phyloP scores from a whole-genome alignment of 2,329 filamentous ascomycete genomes.

The Penicillium corylophilum region DNA sequence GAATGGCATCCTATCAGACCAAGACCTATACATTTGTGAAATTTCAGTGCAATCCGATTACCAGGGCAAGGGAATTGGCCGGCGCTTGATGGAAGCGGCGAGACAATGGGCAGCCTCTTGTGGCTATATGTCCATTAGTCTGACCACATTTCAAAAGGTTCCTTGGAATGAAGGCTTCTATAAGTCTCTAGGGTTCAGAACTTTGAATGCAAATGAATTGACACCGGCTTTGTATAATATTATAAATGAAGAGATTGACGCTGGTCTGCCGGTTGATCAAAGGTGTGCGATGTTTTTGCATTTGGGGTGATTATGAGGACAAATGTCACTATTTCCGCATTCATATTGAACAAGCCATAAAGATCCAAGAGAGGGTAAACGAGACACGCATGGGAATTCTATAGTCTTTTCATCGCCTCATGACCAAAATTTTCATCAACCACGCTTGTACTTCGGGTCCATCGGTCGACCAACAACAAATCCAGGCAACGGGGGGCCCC shows the following conservation, averaged over 20 bases:
- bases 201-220: not conserved
- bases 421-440: not conserved
- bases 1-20: not conserved
- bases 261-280: not conserved
- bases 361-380: not conserved
- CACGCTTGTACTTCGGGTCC: not conserved
- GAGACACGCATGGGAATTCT: not conserved
- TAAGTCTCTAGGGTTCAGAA: not conserved
- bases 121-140: not conserved
- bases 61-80: not conserved
- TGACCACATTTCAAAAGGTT: not conserved
- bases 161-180: not conserved
- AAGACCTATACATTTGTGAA: not conserved
- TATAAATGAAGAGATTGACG: not conserved
- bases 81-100: not conserved
- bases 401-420: not conserved
- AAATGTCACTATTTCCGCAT: no score
- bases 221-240: not conserved
- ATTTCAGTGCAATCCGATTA: not conserved
- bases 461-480: not conserved
- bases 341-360: not conserved
- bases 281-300: not conserved
- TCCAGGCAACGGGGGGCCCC: conserved; percentile 1
- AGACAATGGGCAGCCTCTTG: not conserved
- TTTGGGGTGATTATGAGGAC: not conserved